A percentile compares a stretch with the other conserved stretches of the same genome.
These are phyloP conservation scores for Colletotrichum plurivorum DNA, from an alignment of 2,329 filamentous ascomycete genomes.

Conservation along the genomic window DNA sequence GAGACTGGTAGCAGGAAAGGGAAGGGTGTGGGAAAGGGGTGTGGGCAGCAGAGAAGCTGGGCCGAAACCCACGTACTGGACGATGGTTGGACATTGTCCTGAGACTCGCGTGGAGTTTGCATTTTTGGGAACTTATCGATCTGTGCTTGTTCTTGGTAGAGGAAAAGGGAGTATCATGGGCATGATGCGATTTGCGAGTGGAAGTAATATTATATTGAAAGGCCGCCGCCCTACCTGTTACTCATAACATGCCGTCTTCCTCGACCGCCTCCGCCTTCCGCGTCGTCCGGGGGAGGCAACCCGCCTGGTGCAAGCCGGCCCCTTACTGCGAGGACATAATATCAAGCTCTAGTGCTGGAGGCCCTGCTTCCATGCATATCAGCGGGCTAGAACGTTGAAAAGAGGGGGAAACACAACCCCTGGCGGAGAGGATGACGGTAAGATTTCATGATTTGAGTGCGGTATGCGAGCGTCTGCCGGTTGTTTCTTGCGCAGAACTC, in stretches of 20 bases:
- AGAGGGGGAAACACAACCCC: conserved; percentile 22
- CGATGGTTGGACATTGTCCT: conserved; percentile 32
- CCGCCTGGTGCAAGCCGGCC: background rate
- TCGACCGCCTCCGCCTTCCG: conserved; percentile 16
- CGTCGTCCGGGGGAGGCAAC: conserved; percentile 20
- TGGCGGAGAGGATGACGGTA: conserved; percentile 12
- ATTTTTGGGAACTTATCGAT: conserved; percentile 34
- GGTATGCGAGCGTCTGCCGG: conserved; percentile 17
- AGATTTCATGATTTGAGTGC: conserved; percentile 12
- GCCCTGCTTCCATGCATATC: conserved; percentile 17
- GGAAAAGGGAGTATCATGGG: conserved; percentile 8
- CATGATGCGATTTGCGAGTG: conserved; percentile 27
- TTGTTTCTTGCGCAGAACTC: conserved; percentile 19
- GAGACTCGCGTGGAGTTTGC: conserved; percentile 38
- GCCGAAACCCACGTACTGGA: conserved; percentile 38
- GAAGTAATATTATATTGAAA: conserved; percentile 35
- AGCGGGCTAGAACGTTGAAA: conserved; percentile 27
- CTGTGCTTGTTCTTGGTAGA: conserved; percentile 25
- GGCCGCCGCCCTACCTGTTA: conserved; percentile 4
- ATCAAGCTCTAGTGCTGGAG: conserved; percentile 17
- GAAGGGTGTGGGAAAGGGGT: conserved; percentile 20
- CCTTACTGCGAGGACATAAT: conserved; percentile 17
- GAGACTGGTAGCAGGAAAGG: conserved; percentile 3
- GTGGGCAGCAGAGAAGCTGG: conserved; percentile 20
- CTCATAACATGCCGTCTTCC: conserved; percentile 11